Evolutionary conservation across 2,329 filamentous ascomycete species (phyloP).

Genomic region (Pseudogymnoascus sp.): DNA sequence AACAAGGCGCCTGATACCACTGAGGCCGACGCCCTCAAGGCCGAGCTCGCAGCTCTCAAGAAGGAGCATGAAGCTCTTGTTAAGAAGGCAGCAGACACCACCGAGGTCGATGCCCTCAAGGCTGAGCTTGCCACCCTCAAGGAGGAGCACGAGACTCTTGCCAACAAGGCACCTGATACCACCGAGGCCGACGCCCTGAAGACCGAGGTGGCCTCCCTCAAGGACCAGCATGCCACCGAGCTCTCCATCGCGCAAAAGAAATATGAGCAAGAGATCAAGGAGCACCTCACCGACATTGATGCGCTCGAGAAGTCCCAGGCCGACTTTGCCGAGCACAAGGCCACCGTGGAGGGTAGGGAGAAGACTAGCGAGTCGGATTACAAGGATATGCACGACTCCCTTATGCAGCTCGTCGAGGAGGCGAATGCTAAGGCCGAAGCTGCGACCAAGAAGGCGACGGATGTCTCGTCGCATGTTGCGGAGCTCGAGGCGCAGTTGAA

Average conservation of each 20-base stretch:
- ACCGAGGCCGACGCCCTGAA: constrained; percentile 45
- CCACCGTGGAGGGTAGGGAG: constrained; percentile 42
- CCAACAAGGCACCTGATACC: constrained; percentile 48
- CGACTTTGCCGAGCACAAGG: constrained; percentile 45
- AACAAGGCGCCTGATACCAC: constrained; percentile 49
- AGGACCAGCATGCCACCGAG: constrained; percentile 40
- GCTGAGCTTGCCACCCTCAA: constrained; percentile 48
- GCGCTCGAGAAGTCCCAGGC: constrained; percentile 40
- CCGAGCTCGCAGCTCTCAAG: constrained; percentile 19
- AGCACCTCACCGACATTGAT: constrained; percentile 30
- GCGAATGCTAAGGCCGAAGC: constrained; percentile 32
- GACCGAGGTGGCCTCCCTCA: constrained; percentile 42
- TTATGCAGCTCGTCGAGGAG: constrained; percentile 53
- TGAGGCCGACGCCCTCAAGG: constrained; percentile 40
- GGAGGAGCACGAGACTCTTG: constrained; percentile 38
- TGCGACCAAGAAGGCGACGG: constrained; percentile 22
- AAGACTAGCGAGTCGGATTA: constrained; percentile 54
- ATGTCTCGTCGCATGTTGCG: background rate
- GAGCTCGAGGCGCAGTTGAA: constrained; percentile 25
- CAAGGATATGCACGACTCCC: constrained; percentile 54
- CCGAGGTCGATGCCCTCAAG: constrained; percentile 41
- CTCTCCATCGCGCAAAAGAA: constrained; percentile 30
- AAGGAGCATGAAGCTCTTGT: constrained; percentile 38
- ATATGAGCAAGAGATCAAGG: constrained; percentile 29
- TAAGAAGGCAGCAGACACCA: constrained; percentile 45